Base-by-base conservation (phyloP, 2,329 filamentous ascomycete species). In the Capronia coronata region DNA sequence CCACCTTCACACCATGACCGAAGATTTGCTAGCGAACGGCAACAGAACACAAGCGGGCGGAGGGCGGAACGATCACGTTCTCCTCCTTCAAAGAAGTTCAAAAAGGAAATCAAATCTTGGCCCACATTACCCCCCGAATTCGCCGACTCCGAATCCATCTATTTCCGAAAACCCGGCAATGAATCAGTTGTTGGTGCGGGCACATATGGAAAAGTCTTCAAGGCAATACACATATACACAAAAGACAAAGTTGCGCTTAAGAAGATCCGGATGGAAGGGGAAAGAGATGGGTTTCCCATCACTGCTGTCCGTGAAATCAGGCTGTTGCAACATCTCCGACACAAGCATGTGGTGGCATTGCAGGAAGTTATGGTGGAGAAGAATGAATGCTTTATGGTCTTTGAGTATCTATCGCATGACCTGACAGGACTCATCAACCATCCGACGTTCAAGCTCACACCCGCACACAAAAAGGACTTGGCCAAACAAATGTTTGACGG, bases 371-470 rank as follows among this genome's bases (percentile, higher is more conserved):
- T 98, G 93, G 93, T 98, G 1, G 93, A 98, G 70, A 87, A 85
- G 64, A 97, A 97, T 60, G 90, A 97, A 68, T 98, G 93, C 67
- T 98, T 94, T 69, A 98, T 98, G 93, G 93, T 98, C 2, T 98
- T 98, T 58, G 93, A 98, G 67, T 98, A 98, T 64, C 77, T 97
- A 25, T 91, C 93, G 1, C 93, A 98, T 66, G 93, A 98, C 66
- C 74, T 98, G 53, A 98, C 93, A 2, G 93, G 93, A 11, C 75
- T 98, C 25, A 79, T 98, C 53, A 97, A 97, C 62, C 93, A 98
- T 63, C 93, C 93, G 0, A 85, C 84, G 0, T 98, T 95, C 69
- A 84, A 83, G 52, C 78, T 98, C 11, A 86, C 93, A 30, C 72
- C 82, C 2, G 81, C 84, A 0, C 90, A 97, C 66, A 94, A 89